Evolutionary conservation across 352 stramenopile genomes (phyloP).

Genomic region (Labyrinthula sp.): DNA sequence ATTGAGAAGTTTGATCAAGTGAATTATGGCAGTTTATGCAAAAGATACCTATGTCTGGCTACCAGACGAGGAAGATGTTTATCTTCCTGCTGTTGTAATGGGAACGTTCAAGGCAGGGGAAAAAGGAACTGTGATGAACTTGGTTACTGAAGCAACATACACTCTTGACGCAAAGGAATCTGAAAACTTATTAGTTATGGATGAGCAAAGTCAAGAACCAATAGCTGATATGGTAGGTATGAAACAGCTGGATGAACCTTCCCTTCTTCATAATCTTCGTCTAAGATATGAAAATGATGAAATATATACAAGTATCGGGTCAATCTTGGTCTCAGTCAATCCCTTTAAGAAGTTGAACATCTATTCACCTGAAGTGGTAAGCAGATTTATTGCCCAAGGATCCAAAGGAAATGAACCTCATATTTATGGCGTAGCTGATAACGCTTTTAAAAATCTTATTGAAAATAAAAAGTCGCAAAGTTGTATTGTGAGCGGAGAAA

Average conservation of each 20-base stretch:
- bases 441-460: conserved; percentile 55
- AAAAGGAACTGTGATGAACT: conserved; percentile 1
- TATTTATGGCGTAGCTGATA: conserved; percentile 64
- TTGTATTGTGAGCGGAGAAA: conserved; percentile 69
- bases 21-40: conserved; percentile 1
- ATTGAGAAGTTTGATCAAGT: not conserved
- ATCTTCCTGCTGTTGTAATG: conserved; percentile 22
- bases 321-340: conserved; percentile 35
- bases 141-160: conserved; percentile 12
- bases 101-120: conserved; percentile 28
- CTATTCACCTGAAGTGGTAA: conserved; percentile 27
- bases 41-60: conserved; percentile 12
- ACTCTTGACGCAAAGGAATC: conserved; percentile 21
- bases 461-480: conserved; percentile 54
- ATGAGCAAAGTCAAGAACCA: conserved; percentile 15
- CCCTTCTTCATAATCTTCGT: conserved; percentile 31
- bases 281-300: conserved; percentile 52
- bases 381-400: conserved; percentile 25
- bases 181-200: conserved; percentile 14
- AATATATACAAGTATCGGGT: conserved; percentile 31
- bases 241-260: conserved; percentile 33
- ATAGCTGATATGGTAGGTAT: conserved; percentile 31
- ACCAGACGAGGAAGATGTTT: conserved; percentile 18
- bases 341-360: conserved; percentile 31
- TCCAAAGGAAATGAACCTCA: conserved; percentile 51